Base-by-base conservation (phyloP, 2,329 filamentous ascomycete genomes). In the Nemania sp. region DNA sequence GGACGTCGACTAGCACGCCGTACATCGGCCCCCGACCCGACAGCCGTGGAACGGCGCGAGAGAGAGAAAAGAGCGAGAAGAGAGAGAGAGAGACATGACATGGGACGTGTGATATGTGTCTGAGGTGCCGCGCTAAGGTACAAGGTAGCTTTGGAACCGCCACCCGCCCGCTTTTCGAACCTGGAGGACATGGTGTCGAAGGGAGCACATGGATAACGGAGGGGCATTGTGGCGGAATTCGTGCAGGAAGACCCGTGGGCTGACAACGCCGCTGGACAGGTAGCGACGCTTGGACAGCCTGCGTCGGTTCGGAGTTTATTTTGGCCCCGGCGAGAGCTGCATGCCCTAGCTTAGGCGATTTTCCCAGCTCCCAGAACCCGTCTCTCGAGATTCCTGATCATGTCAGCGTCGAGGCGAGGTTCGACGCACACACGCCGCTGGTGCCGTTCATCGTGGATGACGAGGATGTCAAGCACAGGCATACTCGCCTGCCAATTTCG, bases 401-500 rank as follows among this genome's bases (percentile, higher is more conserved):
- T 46, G 46, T 32, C 50, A 52, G n/a, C 25, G 47, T 48, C 46
- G 55, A 46, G 51, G 55, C 59, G 50, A 54, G 55, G 48, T 52
- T 47, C 39, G 37, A 47, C 51, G 52, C 32, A 48, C 50, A 32
- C 49, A 57, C 45, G 54, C 49, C 61, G 57, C 53, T 57, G 39
- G 39, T 39, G 35, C 42, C 20, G 39, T n/a, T 37, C 25, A 52
- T 29, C 35, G 46, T 42, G 15, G 37, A 46, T 42, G 48, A 60
- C 60, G 57, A 53, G 47, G 47, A 40, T 62, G 47, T 32, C 18
- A 52, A 47, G 47, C 34, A 50, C 59, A 60, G 47, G 46, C 42
- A 50, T 48, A 57, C 50, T 45, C 47, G 59, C 62, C 62, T 65
- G 57, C 59, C 59, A 57, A 54, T 57, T 64, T 39, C 20, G 53